Conservation (phyloP, 2,329 filamentous ascomycete species). For the Stachybotrys echinatus region DNA sequence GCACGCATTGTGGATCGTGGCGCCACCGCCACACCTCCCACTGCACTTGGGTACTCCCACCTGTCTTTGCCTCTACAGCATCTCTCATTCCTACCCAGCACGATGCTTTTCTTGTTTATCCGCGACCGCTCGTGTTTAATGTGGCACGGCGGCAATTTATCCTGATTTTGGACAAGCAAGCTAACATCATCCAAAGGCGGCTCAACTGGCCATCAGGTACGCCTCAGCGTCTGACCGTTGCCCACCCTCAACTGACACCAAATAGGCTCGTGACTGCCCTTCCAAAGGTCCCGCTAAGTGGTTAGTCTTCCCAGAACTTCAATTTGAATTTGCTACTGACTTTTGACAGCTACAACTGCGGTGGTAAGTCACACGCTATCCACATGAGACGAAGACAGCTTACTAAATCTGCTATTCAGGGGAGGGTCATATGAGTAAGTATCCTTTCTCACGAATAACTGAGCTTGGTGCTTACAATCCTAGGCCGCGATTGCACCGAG, state of each 20-base stretch:
- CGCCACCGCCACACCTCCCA: not conserved
- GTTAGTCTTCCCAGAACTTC: constrained; percentile 48
- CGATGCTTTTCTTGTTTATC: too few relatives aligned
- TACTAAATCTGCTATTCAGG: constrained; percentile 19
- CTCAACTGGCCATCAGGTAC: constrained; percentile 70
- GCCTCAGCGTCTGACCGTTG: too few relatives aligned
- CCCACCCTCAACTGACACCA: too few relatives aligned
- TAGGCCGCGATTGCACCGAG: constrained; percentile 85
- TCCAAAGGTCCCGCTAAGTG: constrained; percentile 79
- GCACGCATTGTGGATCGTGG: not conserved
- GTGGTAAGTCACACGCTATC: constrained; percentile 51
- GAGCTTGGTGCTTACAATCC: constrained; percentile 7
- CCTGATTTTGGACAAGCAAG: not conserved
- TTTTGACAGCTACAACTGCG: constrained; percentile 71
- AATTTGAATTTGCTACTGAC: constrained; percentile 13
- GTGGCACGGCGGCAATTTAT: too few relatives aligned
- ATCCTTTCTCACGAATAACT: not conserved
- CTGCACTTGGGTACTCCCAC: not conserved
- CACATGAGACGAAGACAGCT: not conserved
- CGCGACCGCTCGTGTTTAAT: too few relatives aligned
- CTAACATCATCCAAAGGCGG: constrained; percentile 46
- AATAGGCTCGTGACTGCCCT: constrained; percentile 76
- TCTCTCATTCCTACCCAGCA: too few relatives aligned
- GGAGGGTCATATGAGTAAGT: constrained; percentile 74
- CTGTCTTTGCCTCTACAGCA: not conserved